Percentiles rank a stretch among this genome's conserved stretches.
phyloP scores from a whole-genome alignment of 75 land plant species.

The Azolla pinnata region DNA sequence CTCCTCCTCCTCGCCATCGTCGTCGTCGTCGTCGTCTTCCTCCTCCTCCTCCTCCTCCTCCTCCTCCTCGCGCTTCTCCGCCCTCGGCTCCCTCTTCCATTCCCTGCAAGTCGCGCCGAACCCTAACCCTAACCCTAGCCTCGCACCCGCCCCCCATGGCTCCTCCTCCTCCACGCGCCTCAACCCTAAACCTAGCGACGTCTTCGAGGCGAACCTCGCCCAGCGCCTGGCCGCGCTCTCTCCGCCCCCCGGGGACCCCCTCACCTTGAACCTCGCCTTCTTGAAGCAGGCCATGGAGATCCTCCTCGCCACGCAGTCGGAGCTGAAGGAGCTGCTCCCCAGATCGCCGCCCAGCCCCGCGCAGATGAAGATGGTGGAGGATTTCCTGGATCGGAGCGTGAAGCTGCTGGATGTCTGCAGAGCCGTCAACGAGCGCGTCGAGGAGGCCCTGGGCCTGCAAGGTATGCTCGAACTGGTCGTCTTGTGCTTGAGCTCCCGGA shows the following conservation, averaged over 20 bases:
- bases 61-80: no score
- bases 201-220: slow-evolving; percentile 4
- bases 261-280: background rate
- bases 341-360: background rate
- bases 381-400: slow-evolving; percentile 1
- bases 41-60: no score
- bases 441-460: background rate
- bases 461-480: background rate
- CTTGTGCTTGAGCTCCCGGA: background rate
- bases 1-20: no score
- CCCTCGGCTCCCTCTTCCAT: background rate
- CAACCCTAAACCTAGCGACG: background rate
- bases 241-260: slow-evolving; percentile 2
- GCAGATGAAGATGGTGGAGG: slow-evolving; percentile 1
- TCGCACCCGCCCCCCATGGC: background rate
- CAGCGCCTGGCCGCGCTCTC: background rate
- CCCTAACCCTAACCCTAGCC: background rate
- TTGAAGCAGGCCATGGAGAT: background rate
- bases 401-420: slow-evolving; percentile 7
- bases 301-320: slow-evolving; percentile 1
- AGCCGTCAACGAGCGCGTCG: background rate
- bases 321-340: background rate
- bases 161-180: slow-evolving; percentile 6
- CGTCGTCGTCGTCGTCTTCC: no score
- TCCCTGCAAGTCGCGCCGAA: background rate